Conservation (phyloP, 2,329 filamentous ascomycete species). For the Aphanoascus verrucosus region DNA sequence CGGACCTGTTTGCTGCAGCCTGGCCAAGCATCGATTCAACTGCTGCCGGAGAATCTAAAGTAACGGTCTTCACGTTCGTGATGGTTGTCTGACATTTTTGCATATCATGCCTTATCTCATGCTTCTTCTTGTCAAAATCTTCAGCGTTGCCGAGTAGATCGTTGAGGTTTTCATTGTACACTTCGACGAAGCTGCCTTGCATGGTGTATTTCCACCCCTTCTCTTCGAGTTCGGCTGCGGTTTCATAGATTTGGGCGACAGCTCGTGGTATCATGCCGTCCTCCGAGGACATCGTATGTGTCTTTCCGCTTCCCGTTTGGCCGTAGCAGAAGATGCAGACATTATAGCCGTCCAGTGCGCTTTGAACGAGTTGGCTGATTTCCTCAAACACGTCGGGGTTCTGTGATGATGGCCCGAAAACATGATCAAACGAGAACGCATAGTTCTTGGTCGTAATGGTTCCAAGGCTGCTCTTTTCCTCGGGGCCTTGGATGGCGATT, state of each 20-base stretch:
- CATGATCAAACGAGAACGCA: conserved; percentile 83
- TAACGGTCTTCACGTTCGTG: conserved; percentile 65
- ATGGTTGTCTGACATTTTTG: conserved; percentile 70
- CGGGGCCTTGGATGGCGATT: conserved; percentile 70
- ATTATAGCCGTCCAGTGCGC: conserved; percentile 92
- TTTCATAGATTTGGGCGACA: conserved; percentile 86
- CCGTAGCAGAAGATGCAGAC: conserved; percentile 99
- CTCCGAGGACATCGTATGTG: conserved; percentile 80
- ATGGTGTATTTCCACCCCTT: conserved; percentile 93
- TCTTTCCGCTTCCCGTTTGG: conserved; percentile 95
- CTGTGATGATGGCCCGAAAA: conserved; percentile 66
- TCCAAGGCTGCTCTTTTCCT: conserved; percentile 71
- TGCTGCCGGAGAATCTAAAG: conserved; percentile 65
- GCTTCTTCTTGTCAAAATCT: conserved; percentile 66
- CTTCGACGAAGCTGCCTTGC: conserved; percentile 90
- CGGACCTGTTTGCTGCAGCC: conserved; percentile 76
- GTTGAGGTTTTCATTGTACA: conserved; percentile 96
- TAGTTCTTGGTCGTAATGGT: conserved; percentile 67
- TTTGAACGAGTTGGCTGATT: conserved; percentile 93
- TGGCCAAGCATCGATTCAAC: conserved; percentile 70
- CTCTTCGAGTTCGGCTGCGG: conserved; percentile 68
- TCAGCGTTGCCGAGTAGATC: conserved; percentile 69
- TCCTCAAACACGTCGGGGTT: conserved; percentile 90
- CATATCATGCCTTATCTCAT: conserved; percentile 81
- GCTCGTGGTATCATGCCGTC: conserved; percentile 95